Conservation (phyloP, 306 rosid genomes). For the Cucumis sativus region DNA sequence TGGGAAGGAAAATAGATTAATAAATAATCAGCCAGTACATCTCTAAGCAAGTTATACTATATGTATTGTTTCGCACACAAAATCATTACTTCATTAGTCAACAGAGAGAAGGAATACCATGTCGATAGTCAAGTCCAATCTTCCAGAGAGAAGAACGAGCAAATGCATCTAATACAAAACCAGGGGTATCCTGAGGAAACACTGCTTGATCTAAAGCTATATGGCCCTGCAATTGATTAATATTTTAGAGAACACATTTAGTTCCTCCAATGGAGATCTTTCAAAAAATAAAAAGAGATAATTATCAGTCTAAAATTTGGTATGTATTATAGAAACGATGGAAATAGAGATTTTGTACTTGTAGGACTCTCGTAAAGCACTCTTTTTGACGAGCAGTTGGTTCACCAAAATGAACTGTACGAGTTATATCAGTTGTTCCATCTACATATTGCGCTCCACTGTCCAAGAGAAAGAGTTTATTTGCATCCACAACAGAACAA, state of each 20-base stretch:
- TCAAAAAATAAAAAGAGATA: not conserved
- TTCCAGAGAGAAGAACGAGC: constrained; percentile 95
- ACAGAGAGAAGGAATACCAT: constrained; percentile 39
- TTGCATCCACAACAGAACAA: constrained; percentile 64
- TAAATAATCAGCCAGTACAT: not conserved
- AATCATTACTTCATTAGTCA: not conserved
- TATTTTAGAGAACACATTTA: constrained; percentile 8
- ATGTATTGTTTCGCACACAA: not conserved
- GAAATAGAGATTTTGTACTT: constrained; percentile 27
- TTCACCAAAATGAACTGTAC: constrained; percentile 91
- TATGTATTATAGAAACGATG: not conserved
- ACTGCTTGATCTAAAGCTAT: constrained; percentile 81
- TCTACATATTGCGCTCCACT: constrained; percentile 96
- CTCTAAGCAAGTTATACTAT: not conserved
- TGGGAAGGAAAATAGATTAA: not conserved
- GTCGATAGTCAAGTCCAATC: constrained; percentile 92
- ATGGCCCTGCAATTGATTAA: constrained; percentile 64
- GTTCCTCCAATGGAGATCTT: not conserved
- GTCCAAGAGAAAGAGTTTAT: constrained; percentile 77
- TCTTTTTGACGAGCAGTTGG: constrained; percentile 62
- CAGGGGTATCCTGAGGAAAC: constrained; percentile 84
- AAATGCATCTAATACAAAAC: constrained; percentile 92
- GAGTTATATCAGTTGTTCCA: constrained; percentile 91
- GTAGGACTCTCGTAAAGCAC: constrained; percentile 89
- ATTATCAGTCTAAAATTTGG: not conserved